phyloP scores from a whole-genome alignment of 495 filamentous ascomycete genomes.

The Hypoxylon rickii region DNA sequence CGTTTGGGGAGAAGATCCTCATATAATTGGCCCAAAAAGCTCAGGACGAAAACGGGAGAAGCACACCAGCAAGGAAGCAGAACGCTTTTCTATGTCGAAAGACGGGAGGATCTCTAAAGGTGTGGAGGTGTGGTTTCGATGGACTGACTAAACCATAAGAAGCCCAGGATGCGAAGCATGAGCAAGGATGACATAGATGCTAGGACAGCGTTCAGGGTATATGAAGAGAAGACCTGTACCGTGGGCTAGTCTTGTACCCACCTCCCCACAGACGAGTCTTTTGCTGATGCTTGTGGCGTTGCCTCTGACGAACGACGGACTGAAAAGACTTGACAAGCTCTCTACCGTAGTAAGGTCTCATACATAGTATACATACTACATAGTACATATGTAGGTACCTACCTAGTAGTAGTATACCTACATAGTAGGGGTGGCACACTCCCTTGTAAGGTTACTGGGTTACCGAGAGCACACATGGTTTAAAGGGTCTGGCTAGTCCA shows the following conservation, averaged over 20 bases:
- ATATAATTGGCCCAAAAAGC: conserved; percentile 9
- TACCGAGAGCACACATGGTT: conserved; percentile 30
- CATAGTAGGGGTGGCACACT: neutral
- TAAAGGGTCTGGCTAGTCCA: conserved; percentile 25
- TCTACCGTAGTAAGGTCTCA: neutral
- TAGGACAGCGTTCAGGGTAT: conserved; percentile 25
- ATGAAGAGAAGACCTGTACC: conserved; percentile 23
- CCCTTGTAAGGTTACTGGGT: conserved; percentile 18
- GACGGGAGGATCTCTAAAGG: conserved; percentile 27
- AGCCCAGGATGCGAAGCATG: conserved; percentile 39
- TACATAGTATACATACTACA: neutral
- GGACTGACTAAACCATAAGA: conserved; percentile 39
- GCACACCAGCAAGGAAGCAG: conserved; percentile 19
- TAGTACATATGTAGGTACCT: neutral
- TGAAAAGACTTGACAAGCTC: neutral
- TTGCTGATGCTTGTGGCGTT: conserved; percentile 20
- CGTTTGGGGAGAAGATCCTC: neutral
- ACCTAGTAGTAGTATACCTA: neutral
- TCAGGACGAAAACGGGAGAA: conserved; percentile 2
- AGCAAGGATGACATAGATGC: conserved; percentile 33
- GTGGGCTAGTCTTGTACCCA: conserved; percentile 24
- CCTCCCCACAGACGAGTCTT: conserved; percentile 25
- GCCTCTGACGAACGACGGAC: conserved; percentile 9
- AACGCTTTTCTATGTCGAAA: conserved; percentile 24
- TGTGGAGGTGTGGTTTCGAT: conserved; percentile 40